These are phyloP conservation scores for Pythium diclinum DNA, from an alignment of 352 stramenopile genomes.

Conservation along the genomic window DNA sequence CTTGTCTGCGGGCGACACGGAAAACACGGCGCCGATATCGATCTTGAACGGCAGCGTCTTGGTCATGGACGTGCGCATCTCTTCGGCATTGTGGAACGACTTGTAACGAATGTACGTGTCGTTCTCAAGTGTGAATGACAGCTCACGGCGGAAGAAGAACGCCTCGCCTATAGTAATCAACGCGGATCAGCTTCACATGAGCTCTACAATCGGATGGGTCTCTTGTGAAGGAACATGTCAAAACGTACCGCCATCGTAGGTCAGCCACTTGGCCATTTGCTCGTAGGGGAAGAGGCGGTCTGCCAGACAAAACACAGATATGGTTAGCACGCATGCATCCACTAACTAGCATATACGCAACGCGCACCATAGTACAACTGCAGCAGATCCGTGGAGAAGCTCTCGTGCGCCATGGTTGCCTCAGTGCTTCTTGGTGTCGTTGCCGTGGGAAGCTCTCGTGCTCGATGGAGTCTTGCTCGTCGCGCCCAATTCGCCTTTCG, in stretches of 20 bases:
- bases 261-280: constrained; percentile 81
- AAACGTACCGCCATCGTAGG: constrained; percentile 68
- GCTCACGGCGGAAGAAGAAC: constrained; percentile 92
- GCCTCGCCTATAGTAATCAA: constrained; percentile 40
- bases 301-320: constrained; percentile 20
- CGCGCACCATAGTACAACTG: constrained; percentile 82
- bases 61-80: constrained; percentile 83
- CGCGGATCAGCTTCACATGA: background rate
- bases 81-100: constrained; percentile 84
- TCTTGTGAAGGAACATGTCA: background rate
- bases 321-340: background rate
- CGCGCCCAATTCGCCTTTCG: constrained; percentile 7
- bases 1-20: constrained; percentile 79
- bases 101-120: constrained; percentile 99
- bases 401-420: constrained; percentile 55
- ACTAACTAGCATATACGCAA: background rate
- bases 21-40: constrained; percentile 98
- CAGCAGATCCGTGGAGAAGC: constrained; percentile 83
- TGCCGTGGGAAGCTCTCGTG: background rate
- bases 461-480: background rate
- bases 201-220: background rate
- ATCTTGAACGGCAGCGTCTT: constrained; percentile 98
- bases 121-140: constrained; percentile 97
- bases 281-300: constrained; percentile 86
- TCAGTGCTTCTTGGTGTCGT: background rate